Evolutionary conservation across 2,329 filamentous ascomycete genomes (phyloP).

Genomic region (Diaporthe helianthi): DNA sequence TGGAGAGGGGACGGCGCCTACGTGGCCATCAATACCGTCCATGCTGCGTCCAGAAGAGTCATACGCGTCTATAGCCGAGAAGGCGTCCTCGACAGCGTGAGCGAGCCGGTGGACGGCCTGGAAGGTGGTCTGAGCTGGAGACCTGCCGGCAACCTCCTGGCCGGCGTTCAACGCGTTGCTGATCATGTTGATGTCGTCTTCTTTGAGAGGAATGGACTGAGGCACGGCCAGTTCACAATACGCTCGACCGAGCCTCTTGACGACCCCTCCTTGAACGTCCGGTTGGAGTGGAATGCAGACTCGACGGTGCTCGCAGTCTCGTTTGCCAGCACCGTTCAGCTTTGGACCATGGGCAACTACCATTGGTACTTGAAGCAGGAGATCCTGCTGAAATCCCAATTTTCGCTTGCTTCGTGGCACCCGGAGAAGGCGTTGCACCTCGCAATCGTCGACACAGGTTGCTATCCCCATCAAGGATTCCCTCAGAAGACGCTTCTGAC

Average conservation of each 20-base stretch:
- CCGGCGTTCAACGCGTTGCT: constrained; percentile 77
- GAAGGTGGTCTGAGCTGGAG: constrained; percentile 90
- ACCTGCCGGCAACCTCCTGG: constrained; percentile 87
- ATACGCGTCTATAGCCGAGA: constrained; percentile 92
- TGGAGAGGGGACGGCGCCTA: constrained; percentile 96
- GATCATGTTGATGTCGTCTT: constrained; percentile 84
- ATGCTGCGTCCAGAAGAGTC: constrained; percentile 72
- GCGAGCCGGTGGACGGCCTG: constrained; percentile 92
- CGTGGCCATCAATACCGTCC: constrained; percentile 84
- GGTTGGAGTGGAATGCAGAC: constrained; percentile 87
- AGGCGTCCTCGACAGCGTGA: constrained; percentile 88
- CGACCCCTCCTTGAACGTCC: constrained; percentile 63
- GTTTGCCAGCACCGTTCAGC: constrained; percentile 76
- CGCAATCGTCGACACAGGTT: constrained; percentile 60
- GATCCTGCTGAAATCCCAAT: constrained; percentile 55
- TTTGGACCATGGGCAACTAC: constrained; percentile 98
- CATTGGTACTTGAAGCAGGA: constrained; percentile 98
- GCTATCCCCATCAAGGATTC: constrained; percentile 35
- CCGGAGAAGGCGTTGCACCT: constrained; percentile 81
- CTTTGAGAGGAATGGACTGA: constrained; percentile 95
- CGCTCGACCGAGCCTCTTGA: constrained; percentile 67
- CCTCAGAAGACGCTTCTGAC: constrained; percentile 7
- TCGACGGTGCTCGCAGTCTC: constrained; percentile 89
- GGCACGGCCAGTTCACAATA: constrained; percentile 93
- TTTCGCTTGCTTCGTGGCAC: constrained; percentile 72